Base-by-base conservation (phyloP, 140 eudicot species). In the Cichorium intybus region DNA sequence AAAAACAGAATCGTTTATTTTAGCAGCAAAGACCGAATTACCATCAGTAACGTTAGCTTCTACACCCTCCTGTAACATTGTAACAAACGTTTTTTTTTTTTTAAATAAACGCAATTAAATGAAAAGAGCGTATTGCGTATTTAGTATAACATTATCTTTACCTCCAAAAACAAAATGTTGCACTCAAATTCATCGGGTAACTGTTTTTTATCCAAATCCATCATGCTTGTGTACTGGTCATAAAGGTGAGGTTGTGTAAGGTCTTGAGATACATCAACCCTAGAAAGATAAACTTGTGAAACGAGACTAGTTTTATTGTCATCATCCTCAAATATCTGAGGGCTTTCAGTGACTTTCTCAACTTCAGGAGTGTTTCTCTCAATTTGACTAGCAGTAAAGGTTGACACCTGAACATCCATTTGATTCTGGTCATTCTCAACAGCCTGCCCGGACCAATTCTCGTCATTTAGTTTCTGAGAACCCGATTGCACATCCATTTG, bases 261-360 rank as follows among this genome's bases (percentile, higher is more conserved):
- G 68, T 85, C 97, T 17, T 77, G 68, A 14, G 98, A 92, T 51
- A 92, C 86, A 72, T 92, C 98, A 46, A 92, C 72, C 77, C 75
- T 88, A 23, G 93, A 79, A 72, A 92, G 79, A 73, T 92, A 93
- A 41, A 77, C 72, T 55, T 75, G 75, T 56, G 70, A 70, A 52
- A 74, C 58, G 35, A 35, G 14, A 77, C 54, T 48, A 55, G 64
- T 78, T n/a, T n/a, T n/a, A 47, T 79, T 75, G 54, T 81, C 90
- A 0, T 15, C 75, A 31, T 22, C 53, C 61, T 80, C 79, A 50
- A 55, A 72, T 35, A 35, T 34, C 16, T 62, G 64, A 49, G 62
- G 66, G 62, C 71, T 71, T 72, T 73, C 87, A 56, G 69, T 16
- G 14, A 60, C 28, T 54, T 70, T 73, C n/a, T 80, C 51, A 69